These are phyloP conservation scores for Psilocybe sp. DNA, from an alignment of 768 basidiomycete species.

Conservation along the genomic window DNA sequence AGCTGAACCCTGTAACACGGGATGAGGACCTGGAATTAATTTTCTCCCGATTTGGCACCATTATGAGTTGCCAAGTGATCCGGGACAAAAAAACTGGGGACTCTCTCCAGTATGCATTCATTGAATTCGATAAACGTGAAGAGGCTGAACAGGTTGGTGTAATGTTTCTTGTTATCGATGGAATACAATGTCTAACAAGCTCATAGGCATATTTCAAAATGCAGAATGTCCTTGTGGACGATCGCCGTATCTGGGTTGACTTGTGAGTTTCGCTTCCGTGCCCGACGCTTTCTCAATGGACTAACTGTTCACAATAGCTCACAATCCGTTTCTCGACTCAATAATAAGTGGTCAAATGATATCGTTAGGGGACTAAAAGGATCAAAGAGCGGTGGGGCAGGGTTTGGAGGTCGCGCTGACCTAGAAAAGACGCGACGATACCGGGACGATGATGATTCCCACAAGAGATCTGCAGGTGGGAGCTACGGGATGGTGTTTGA, in stretches of 20 bases:
- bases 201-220: slow-evolving; percentile 96
- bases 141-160: slow-evolving; percentile 85
- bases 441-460: slow-evolving; percentile 38
- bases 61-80: slow-evolving; percentile 98
- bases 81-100: slow-evolving; percentile 95
- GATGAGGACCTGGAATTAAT: slow-evolving; percentile 98
- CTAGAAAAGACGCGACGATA: slow-evolving; percentile 73
- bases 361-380: slow-evolving; percentile 48
- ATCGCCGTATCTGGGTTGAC: slow-evolving; percentile 98
- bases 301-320: slow-evolving; percentile 45
- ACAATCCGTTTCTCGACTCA: slow-evolving; percentile 90
- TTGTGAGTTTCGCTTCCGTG: slow-evolving; percentile 58
- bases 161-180: background rate
- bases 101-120: slow-evolving; percentile 96
- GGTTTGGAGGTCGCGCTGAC: slow-evolving; percentile 72
- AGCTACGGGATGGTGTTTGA: slow-evolving; percentile 85
- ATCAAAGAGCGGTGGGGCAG: slow-evolving; percentile 30
- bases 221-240: slow-evolving; percentile 98
- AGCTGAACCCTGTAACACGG: slow-evolving; percentile 91
- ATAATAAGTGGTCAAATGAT: slow-evolving; percentile 80
- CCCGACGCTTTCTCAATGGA: slow-evolving; percentile 9
- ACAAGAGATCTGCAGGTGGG: slow-evolving; percentile 23
- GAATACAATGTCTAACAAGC: background rate
- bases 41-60: slow-evolving; percentile 91
- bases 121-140: slow-evolving; percentile 93